Evolutionary conservation across 768 basidiomycete genomes (phyloP).

Genomic region (Phlebiopsis flavidoalba): DNA sequence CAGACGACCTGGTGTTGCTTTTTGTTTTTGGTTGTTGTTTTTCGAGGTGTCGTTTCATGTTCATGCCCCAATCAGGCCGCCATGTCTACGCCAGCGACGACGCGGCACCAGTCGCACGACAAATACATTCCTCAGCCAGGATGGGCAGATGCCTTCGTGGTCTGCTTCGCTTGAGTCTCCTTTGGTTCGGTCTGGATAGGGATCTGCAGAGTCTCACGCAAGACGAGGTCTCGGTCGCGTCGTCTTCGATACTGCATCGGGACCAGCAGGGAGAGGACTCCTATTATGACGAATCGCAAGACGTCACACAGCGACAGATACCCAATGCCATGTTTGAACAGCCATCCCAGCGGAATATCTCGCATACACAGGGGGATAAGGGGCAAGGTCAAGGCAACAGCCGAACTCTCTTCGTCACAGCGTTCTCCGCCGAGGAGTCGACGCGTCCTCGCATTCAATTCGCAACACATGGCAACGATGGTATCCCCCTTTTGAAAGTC

Average conservation of each 20-base stretch:
- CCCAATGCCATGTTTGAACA: neutral
- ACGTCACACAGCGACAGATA: conserved; percentile 19
- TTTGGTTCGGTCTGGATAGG: conserved; percentile 57
- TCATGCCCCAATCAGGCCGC: conserved; percentile 68
- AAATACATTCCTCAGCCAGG: conserved; percentile 34
- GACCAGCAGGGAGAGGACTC: conserved; percentile 9
- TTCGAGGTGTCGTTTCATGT: conserved; percentile 72
- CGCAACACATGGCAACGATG: conserved; percentile 16
- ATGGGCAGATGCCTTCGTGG: conserved; percentile 59
- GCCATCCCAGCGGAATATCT: neutral
- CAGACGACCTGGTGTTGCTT: conserved; percentile 47
- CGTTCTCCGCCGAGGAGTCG: conserved; percentile 46
- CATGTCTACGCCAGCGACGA: conserved; percentile 74
- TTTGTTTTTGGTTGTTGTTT: too few relatives aligned
- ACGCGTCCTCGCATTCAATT: conserved; percentile 9
- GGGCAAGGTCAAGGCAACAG: conserved; percentile 38
- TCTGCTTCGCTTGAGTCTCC: conserved; percentile 72
- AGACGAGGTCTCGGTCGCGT: conserved; percentile 30
- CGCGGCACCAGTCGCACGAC: conserved; percentile 26
- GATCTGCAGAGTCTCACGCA: conserved; percentile 53
- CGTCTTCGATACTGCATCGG: conserved; percentile 17
- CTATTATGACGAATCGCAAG: conserved; percentile 21
- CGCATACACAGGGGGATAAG: conserved; percentile 10
- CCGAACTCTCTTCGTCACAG: conserved; percentile 41
- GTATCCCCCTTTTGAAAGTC: conserved; percentile 50